A percentile compares a stretch with the other conserved stretches of the same genome.
Evolutionary conservation across 257 asterid species (phyloP).

Genomic region (Salvia rosmarinus): DNA sequence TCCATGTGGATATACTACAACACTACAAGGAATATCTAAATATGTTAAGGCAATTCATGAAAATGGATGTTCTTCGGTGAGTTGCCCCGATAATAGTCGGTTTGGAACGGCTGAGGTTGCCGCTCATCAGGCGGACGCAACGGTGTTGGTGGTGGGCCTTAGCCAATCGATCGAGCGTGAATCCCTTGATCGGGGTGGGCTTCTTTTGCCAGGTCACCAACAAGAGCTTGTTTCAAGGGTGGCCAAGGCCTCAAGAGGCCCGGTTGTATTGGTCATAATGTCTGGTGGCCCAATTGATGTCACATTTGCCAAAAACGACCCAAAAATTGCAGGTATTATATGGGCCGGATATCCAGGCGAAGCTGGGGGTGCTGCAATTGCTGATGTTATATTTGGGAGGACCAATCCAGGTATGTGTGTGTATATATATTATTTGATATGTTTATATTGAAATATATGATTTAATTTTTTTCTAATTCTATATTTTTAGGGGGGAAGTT

Average conservation of each 20-base stretch:
- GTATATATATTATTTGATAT: neutral
- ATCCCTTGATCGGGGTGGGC: conserved; percentile 59
- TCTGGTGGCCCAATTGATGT: conserved; percentile 89
- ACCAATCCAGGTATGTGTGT: conserved; percentile 65
- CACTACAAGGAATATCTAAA: conserved; percentile 75
- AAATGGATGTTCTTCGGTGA: conserved; percentile 55
- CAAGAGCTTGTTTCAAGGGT: conserved; percentile 83
- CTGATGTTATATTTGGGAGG: conserved; percentile 79
- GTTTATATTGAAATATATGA: neutral
- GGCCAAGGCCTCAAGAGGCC: conserved; percentile 81
- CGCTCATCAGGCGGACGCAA: conserved; percentile 73
- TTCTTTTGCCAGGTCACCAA: conserved; percentile 81
- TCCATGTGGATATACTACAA: conserved; percentile 71
- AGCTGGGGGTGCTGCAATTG: conserved; percentile 89
- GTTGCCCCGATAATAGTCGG: conserved; percentile 46
- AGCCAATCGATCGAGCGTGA: conserved; percentile 77
- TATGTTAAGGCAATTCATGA: conserved; percentile 67
- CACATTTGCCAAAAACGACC: conserved; percentile 74
- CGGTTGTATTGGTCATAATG: conserved; percentile 68
- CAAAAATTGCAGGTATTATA: conserved; percentile 60
- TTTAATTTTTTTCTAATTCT: neutral
- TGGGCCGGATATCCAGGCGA: conserved; percentile 98
- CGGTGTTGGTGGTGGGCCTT: conserved; percentile 74
- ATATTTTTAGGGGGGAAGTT: conserved; percentile 68
- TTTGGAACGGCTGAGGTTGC: conserved; percentile 74